Evolutionary conservation across 2,329 filamentous ascomycete genomes (phyloP), one percentile per base, ranked within the genome.

Genomic region (Trichophyton simii): DNA sequence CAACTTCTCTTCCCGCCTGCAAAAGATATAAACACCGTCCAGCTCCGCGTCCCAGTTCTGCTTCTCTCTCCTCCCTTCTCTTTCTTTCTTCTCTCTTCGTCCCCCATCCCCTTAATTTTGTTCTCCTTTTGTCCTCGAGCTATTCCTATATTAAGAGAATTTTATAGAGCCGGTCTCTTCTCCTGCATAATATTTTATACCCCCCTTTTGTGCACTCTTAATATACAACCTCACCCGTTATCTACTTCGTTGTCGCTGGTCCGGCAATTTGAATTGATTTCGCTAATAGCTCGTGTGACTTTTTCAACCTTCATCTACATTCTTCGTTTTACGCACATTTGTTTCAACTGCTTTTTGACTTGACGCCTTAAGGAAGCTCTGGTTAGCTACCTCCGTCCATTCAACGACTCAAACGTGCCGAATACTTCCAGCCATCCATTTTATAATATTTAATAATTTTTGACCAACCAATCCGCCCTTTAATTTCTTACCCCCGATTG

Each of bases 131-230:
- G 66, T 69, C 55, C 60, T 57, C 62, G 67, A 68, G 68, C 68
- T 70, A 70, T 67, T 67, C 69, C 63, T 61, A 64, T 64, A 70
- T 69, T 60, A 64, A 66, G 65, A 64, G 62, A 57, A 57, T 52
- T 52, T 15, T 55, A 44, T 54, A 55, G 55, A 61, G 36, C 48
- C 44, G 31, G 38, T 57, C 44, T 54, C 44, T 42, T 58, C 41
- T 60, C 59, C 22, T n/a, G 41, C 55, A 42, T 58, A 58, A 58
- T 58, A 58, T n/a, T 44, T 13, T 54, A 28, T 57, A 44, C 59
- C 36, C 18, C 38, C 20, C 36, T 36, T 42, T 60, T 60, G 15
- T 20, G 52, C 57, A 60, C 58, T 63, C 62, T 61, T 63, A 61
- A 63, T 63, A 61, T 61, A 61, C 59, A 60, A 63, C 6, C 31